phyloP scores from a whole-genome alignment of 176 grass and related monocot species.

The Eragrostis curvula region DNA sequence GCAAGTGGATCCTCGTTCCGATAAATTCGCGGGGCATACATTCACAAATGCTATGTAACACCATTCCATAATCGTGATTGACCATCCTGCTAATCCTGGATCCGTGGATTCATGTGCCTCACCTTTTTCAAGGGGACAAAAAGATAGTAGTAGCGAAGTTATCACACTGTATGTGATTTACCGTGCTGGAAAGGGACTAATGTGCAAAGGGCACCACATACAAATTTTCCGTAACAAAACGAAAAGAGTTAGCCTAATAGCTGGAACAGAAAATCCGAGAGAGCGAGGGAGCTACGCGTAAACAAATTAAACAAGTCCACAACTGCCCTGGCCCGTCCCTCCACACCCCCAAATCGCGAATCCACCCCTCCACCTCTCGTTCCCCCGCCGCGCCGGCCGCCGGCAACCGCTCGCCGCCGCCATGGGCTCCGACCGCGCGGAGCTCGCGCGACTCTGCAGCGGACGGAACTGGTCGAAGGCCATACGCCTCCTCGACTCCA shows the following conservation, averaged over 20 bases:
- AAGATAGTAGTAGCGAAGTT: too few relatives aligned
- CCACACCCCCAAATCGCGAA: constrained; percentile 48
- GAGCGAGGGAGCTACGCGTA: neutral
- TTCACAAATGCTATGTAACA: too few relatives aligned
- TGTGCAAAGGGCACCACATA: too few relatives aligned
- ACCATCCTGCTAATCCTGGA: too few relatives aligned
- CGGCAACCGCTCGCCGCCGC: constrained; percentile 35
- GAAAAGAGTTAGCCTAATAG: neutral
- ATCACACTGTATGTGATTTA: too few relatives aligned
- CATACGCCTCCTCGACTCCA: constrained; percentile 82
- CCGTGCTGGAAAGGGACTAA: too few relatives aligned
- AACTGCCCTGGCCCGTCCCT: neutral
- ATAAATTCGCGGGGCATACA: too few relatives aligned
- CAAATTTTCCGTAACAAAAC: too few relatives aligned
- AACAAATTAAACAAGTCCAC: constrained; percentile 13
- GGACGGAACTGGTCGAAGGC: constrained; percentile 95
- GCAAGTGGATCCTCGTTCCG: too few relatives aligned
- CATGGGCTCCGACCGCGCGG: constrained; percentile 70
- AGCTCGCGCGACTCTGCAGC: constrained; percentile 83
- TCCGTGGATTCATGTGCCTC: too few relatives aligned
- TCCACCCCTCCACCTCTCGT: constrained; percentile 50
- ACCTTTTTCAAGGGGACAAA: too few relatives aligned
- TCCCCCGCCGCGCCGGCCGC: constrained; percentile 22
- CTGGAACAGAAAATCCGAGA: neutral
- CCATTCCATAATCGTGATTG: too few relatives aligned